These are phyloP conservation scores for Aureoboletus auriporus DNA, from an alignment of 768 basidiomycete species.

Conservation along the genomic window DNA sequence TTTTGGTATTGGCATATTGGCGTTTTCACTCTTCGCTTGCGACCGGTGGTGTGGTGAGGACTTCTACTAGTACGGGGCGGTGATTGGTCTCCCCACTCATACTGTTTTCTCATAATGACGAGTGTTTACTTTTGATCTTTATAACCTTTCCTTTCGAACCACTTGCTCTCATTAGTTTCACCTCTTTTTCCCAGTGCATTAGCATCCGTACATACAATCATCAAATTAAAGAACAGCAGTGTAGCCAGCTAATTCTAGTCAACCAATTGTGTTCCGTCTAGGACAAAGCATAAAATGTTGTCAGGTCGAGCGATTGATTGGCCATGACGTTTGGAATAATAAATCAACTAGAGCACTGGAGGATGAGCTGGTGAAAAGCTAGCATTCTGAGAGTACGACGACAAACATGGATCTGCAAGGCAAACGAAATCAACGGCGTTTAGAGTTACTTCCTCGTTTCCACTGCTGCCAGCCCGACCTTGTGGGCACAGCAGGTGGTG, in stretches of 20 bases:
- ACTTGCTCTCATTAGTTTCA: conserved; percentile 23
- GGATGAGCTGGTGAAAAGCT: too few relatives aligned
- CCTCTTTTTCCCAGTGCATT: conserved; percentile 18
- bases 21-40: conserved; percentile 11
- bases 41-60: conserved; percentile 20
- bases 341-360: neutral
- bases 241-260: conserved; percentile 48
- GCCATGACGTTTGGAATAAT: conserved; percentile 11
- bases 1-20: conserved; percentile 11
- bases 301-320: conserved; percentile 5
- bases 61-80: conserved; percentile 12
- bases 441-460: conserved; percentile 21
- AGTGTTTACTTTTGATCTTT: conserved; percentile 34
- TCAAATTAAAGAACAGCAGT: conserved; percentile 41
- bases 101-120: conserved; percentile 26
- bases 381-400: too few relatives aligned
- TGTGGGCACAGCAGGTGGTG: conserved; percentile 15
- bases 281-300: conserved; percentile 17
- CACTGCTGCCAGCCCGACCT: conserved; percentile 58
- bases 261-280: conserved; percentile 18
- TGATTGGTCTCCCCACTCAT: conserved; percentile 16
- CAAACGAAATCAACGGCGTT: conserved; percentile 15
- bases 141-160: conserved; percentile 29
- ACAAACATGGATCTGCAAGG: neutral
- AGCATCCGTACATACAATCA: conserved; percentile 38